Evolutionary conservation across 1,284 basidiomycete species (phyloP), one percentile per base, ranked within the genome.

Genomic region (Sporisorium graminicola): DNA sequence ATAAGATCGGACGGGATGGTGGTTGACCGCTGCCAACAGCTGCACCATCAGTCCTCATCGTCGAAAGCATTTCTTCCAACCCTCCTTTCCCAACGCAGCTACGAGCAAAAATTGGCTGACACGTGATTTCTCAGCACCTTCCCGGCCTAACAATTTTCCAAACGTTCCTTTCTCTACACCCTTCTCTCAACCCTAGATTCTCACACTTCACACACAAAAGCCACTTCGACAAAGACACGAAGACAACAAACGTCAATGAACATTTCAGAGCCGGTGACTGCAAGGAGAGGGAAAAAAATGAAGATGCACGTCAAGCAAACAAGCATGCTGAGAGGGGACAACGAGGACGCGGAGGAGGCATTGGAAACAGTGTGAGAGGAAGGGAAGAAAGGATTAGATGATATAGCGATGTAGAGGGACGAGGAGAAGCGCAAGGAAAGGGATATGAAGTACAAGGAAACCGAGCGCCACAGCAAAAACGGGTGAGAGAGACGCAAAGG

Each of bases 191-290:
- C 22, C 37, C 37, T 18, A 3, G 16, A 9, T 13, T 3, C 37
- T 18, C n/a, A 9, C 18, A 4, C 14, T 20, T 44, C 40, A 44
- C 29, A 22, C 7, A 33, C n/a, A 4, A 33, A 35, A 20, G n/a
- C 31, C 29, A 26, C 27, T 12, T 2, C 5, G 1, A 12, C 49
- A 51, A 31, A 27, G 43, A 35, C 20, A 24, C 18, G 16, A 1
- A 56, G 18, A 12, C 46, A 20, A 43, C 35, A 20, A 55, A 42
- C 14, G 31, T 47, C 29, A 35, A 47, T 54, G 42, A 27, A 29
- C 18, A 59, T 46, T 56, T 49, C 52, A 37, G 33, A 43, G n/a
- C 58, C 68, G 63, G 68, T 71, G 68, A 71, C 68, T 71, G 58
- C 58, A 42, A 54, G 16, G 3, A 10, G 3, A 43, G n/a, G 20